Percentiles rank a stretch among this genome's conserved stretches.
Conservation (phyloP, 768 basidiomycete species). For the Omphalotus guepiniiformis region DNA sequence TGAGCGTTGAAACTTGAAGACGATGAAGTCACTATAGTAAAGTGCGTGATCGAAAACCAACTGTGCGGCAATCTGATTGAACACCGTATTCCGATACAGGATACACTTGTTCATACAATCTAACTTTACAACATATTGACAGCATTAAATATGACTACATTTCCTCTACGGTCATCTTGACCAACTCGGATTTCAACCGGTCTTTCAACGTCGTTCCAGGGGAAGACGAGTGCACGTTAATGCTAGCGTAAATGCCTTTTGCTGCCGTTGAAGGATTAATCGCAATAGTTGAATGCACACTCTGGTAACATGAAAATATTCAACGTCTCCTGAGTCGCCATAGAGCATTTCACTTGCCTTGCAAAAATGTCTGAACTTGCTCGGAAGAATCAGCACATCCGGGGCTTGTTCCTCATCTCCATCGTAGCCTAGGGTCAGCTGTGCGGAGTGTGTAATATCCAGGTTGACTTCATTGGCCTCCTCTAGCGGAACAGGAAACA, state of each 20-base stretch:
- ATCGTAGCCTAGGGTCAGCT: conserved; percentile 32
- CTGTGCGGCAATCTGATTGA: too few species aligned
- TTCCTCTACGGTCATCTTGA: too few species aligned
- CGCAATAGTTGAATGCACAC: conserved; percentile 70
- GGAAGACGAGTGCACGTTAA: conserved; percentile 29
- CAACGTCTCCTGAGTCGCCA: too few species aligned
- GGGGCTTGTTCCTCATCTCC: conserved; percentile 56
- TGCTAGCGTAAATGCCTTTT: conserved; percentile 51
- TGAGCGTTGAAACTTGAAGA: too few species aligned
- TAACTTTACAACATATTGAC: too few species aligned
- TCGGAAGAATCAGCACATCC: conserved; percentile 84
- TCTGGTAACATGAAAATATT: too few species aligned
- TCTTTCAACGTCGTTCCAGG: conserved; percentile 24
- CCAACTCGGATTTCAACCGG: conserved; percentile 30
- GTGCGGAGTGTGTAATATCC: conserved; percentile 73
- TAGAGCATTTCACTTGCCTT: conserved; percentile 51
- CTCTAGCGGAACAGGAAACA: conserved; percentile 83
- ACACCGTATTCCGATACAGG: too few species aligned
- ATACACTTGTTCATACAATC: too few species aligned
- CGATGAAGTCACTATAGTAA: too few species aligned
- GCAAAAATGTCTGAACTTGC: conserved; percentile 83
- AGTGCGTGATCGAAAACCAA: too few species aligned
- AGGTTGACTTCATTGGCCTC: conserved; percentile 80
- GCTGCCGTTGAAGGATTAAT: conserved; percentile 82
- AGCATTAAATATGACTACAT: too few species aligned